Percentiles rank a stretch among this genome's conserved stretches.
Evolutionary conservation across 257 asterid genomes (phyloP).

Genomic region (Datura wrightii): DNA sequence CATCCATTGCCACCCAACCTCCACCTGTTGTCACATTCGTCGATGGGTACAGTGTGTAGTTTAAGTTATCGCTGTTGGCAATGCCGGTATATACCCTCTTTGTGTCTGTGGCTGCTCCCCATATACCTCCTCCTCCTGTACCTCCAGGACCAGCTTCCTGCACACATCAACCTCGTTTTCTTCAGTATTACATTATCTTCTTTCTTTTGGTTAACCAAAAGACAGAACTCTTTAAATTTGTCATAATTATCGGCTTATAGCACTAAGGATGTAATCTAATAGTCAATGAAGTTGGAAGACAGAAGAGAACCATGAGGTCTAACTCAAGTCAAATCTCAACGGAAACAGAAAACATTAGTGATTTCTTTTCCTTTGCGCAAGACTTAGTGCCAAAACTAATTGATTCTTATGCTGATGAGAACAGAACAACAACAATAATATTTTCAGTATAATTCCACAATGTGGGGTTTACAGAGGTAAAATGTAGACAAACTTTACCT

Average conservation of each 20-base stretch:
- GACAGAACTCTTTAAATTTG: too few species aligned
- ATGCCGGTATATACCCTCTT: slow-evolving; percentile 56
- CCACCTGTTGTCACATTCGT: slow-evolving; percentile 48
- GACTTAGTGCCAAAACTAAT: too few species aligned
- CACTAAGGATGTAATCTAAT: neutral
- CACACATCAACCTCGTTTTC: neutral
- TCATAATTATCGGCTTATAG: too few species aligned
- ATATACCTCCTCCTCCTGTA: slow-evolving; percentile 51
- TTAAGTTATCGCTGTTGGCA: slow-evolving; percentile 36
- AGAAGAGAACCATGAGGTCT: neutral
- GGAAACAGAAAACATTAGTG: neutral
- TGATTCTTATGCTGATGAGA: neutral
- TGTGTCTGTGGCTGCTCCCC: slow-evolving; percentile 64
- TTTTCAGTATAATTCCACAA: too few species aligned
- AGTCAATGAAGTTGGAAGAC: neutral
- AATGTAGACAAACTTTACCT: too few species aligned
- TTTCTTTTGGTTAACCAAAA: neutral
- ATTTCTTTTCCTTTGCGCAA: too few species aligned
- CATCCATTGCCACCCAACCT: slow-evolving; percentile 65
- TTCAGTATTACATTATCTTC: neutral
- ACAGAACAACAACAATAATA: too few species aligned
- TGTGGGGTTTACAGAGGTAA: too few species aligned
- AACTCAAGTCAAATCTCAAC: neutral
- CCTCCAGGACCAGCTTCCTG: slow-evolving; percentile 67
- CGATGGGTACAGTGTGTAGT: slow-evolving; percentile 51